phyloP scores from a whole-genome alignment of 305 asterid genomes.

The Fraxinus platypoda region DNA sequence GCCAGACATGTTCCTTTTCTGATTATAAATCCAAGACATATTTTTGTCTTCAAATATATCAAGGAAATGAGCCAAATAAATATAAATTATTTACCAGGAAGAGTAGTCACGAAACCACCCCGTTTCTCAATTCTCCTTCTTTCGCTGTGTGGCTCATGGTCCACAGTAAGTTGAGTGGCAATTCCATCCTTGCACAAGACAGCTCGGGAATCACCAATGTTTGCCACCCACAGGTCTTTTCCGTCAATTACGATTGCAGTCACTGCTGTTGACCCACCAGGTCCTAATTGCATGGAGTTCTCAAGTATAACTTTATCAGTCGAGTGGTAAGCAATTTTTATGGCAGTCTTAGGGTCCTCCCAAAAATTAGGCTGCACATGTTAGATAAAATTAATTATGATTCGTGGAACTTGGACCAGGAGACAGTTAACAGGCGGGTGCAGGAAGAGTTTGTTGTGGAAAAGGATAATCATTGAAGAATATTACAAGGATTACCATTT shows the following conservation, averaged over 20 bases:
- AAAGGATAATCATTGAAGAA: neutral
- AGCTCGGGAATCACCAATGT: constrained; percentile 85
- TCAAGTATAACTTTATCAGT: constrained; percentile 70
- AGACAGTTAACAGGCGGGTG: neutral
- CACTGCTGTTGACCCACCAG: constrained; percentile 94
- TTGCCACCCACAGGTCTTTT: constrained; percentile 81
- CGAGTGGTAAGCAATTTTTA: constrained; percentile 57
- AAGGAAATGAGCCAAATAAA: neutral
- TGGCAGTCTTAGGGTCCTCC: constrained; percentile 66
- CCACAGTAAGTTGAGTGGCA: constrained; percentile 58
- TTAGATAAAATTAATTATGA: constrained; percentile 8
- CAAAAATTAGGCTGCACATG: constrained; percentile 64
- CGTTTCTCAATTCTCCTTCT: constrained; percentile 4
- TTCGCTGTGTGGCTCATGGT: neutral
- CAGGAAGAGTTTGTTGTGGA: neutral
- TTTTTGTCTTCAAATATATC: neutral
- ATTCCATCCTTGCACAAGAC: constrained; percentile 55
- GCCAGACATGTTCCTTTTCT: neutral
- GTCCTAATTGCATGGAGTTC: constrained; percentile 68
- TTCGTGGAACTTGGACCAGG: constrained; percentile 14
- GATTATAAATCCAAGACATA: neutral
- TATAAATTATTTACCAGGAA: constrained; percentile 1
- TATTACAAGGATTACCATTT: neutral
- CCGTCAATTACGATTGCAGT: constrained; percentile 86
- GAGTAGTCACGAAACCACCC: constrained; percentile 69